Conservation (phyloP, 768 basidiomycete species). For the Piloderma croceum region DNA sequence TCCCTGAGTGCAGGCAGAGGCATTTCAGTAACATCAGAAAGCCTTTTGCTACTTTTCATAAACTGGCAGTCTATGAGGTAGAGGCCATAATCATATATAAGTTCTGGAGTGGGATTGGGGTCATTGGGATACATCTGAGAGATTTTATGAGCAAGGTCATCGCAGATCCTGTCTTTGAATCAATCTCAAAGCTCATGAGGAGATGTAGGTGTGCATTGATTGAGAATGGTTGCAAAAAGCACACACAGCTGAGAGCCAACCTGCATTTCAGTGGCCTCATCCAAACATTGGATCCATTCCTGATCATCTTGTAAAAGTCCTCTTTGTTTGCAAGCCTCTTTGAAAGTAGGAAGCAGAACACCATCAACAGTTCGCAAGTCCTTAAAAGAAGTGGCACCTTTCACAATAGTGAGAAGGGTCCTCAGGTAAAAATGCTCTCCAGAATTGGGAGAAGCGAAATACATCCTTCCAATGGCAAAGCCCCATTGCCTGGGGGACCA, state of each 20-base stretch:
- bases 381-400: conserved; percentile 25
- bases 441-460: conserved; percentile 30
- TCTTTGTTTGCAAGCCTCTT: conserved; percentile 22
- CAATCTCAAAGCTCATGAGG: conserved; percentile 36
- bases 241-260: conserved; percentile 29
- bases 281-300: conserved; percentile 35
- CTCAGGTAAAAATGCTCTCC: conserved; percentile 40
- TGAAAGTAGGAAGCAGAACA: conserved; percentile 8
- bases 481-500: conserved; percentile 27
- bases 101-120: conserved; percentile 21
- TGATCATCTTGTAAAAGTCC: conserved; percentile 31
- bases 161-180: conserved; percentile 33
- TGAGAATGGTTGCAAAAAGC: conserved; percentile 37
- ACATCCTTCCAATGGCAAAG: conserved; percentile 38
- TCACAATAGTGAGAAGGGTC: conserved; percentile 33
- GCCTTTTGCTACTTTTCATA: conserved; percentile 4
- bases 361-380: conserved; percentile 4
- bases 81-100: conserved; percentile 38
- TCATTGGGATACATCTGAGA: conserved; percentile 3
- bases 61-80: conserved; percentile 18
- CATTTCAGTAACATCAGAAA: conserved; percentile 12
- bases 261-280: conserved; percentile 35
- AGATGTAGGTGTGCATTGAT: conserved; percentile 20
- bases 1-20: conserved; percentile 9
- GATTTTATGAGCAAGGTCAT: conserved; percentile 31